A percentile compares a stretch with the other conserved stretches of the same genome.
Conservation (phyloP, 352 stramenopile genomes). For the Bremia lactucae region DNA sequence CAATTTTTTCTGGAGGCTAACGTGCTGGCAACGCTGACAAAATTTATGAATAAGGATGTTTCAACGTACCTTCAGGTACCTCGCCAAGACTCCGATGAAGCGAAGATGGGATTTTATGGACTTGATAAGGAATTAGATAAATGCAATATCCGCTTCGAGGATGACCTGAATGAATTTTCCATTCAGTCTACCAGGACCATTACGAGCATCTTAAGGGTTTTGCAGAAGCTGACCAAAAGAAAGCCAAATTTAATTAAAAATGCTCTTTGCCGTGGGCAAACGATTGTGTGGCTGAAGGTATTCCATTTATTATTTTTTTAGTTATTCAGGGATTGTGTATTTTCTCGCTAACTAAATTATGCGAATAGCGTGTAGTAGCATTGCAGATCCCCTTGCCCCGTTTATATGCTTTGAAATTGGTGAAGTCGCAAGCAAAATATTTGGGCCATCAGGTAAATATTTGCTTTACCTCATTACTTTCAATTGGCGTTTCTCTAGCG, state of each 20-base stretch:
- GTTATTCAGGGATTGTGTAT: no score
- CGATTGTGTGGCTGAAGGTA: constrained; percentile 72
- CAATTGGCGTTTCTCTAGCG: not conserved
- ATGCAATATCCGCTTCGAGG: constrained; percentile 42
- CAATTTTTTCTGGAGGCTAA: constrained; percentile 76
- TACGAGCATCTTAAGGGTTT: constrained; percentile 62
- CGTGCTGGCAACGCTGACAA: constrained; percentile 57
- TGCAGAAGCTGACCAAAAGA: constrained; percentile 79
- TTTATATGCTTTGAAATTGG: constrained; percentile 72
- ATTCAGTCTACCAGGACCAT: constrained; percentile 61
- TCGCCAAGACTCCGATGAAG: constrained; percentile 39
- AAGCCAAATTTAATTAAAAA: constrained; percentile 82
- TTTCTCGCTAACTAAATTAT: no score
- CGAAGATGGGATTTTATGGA: constrained; percentile 39
- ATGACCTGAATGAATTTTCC: constrained; percentile 61
- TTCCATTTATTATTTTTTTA: constrained; percentile 3
- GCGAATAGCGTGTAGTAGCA: constrained; percentile 48
- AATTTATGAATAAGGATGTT: constrained; percentile 84
- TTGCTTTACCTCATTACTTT: not conserved
- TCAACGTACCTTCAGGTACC: constrained; percentile 67
- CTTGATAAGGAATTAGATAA: constrained; percentile 58
- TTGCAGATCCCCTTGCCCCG: constrained; percentile 51
- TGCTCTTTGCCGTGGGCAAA: constrained; percentile 53
- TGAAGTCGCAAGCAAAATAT: constrained; percentile 81
- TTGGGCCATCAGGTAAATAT: constrained; percentile 54